These are phyloP conservation scores for Aureobasidium leucospermi DNA, from an alignment of 2,329 filamentous ascomycete genomes.

Conservation along the genomic window DNA sequence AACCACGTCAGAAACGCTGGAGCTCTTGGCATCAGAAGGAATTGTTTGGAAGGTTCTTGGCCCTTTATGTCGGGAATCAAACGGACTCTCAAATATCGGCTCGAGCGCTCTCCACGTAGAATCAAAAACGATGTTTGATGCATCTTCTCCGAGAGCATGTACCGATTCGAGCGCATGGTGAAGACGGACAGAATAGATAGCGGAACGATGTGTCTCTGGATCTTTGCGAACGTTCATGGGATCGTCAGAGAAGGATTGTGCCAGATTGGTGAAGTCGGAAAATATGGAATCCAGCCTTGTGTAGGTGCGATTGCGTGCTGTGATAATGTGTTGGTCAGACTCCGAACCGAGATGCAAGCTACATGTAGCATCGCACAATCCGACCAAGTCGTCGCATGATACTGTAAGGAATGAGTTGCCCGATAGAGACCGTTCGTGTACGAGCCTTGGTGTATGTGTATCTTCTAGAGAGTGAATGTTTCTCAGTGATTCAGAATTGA, in stretches of 20 bases:
- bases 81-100: conserved; percentile 11
- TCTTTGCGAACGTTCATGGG: not conserved
- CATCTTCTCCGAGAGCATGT: not conserved
- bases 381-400: not conserved
- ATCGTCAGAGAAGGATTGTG: conserved; percentile 1
- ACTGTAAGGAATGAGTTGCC: not conserved
- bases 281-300: not conserved
- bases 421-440: not conserved
- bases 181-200: not conserved
- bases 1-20: not conserved
- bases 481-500: conserved; percentile 23
- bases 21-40: not conserved
- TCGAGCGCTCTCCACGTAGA: conserved; percentile 9
- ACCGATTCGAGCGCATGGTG: not conserved
- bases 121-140: conserved; percentile 1
- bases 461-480: not conserved
- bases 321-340: not conserved
- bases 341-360: not conserved
- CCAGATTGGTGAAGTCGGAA: not conserved
- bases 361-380: not conserved
- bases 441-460: too few species aligned
- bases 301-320: not conserved
- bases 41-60: not conserved
- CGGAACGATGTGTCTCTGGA: not conserved
- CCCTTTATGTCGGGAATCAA: not conserved